phyloP scores from a whole-genome alignment of 2,329 filamentous ascomycete genomes.

The Emergomyces pasteurianus region DNA sequence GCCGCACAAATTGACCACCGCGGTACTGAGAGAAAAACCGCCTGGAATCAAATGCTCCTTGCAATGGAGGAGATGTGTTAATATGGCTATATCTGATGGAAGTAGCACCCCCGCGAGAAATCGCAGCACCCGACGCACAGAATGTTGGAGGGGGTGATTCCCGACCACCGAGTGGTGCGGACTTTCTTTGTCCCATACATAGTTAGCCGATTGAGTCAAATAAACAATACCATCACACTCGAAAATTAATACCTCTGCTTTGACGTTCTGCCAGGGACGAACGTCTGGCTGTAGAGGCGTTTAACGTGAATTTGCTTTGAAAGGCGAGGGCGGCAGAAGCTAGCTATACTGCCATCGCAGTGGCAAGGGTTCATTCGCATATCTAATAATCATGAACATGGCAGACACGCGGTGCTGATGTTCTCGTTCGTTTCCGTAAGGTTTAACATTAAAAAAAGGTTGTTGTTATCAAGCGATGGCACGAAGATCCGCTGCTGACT shows the following conservation, averaged over 20 bases:
- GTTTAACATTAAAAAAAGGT: too few relatives aligned
- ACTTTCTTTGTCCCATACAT: background rate
- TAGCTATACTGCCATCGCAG: background rate
- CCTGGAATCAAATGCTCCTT: background rate
- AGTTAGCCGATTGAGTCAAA: background rate
- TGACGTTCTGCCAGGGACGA: background rate
- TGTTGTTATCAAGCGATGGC: too few relatives aligned
- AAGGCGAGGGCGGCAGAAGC: background rate
- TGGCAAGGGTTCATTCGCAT: background rate
- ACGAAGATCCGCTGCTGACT: background rate
- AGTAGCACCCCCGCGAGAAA: background rate
- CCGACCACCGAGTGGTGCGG: too few relatives aligned
- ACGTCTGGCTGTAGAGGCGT: background rate
- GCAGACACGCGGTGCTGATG: background rate
- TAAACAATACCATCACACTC: background rate
- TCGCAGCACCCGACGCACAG: background rate
- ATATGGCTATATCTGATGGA: background rate
- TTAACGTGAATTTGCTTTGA: background rate
- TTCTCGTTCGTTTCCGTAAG: background rate
- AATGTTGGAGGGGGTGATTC: background rate
- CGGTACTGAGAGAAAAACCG: background rate
- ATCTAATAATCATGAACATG: background rate
- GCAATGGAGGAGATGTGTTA: background rate
- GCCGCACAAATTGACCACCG: background rate
- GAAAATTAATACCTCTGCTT: background rate